Evolutionary conservation across 371 early-diverging fungal genomes (phyloP).

Genomic region (Funneliformis caledonium): DNA sequence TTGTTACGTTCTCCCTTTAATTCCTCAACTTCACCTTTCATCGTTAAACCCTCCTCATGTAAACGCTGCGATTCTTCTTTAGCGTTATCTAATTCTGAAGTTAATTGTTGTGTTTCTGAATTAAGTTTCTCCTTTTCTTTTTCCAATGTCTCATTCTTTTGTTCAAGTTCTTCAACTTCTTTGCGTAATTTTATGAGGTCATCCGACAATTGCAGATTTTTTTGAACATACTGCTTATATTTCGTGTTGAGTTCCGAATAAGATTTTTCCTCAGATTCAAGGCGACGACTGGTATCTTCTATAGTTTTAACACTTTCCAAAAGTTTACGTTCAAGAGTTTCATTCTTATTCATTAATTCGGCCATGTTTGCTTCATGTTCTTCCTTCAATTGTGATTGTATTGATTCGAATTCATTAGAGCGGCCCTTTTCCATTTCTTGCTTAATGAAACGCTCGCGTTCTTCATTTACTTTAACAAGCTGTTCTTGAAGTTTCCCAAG

Average conservation of each 20-base stretch:
- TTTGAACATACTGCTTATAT: neutral
- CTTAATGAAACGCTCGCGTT: neutral
- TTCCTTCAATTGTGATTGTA: neutral
- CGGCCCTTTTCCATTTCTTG: neutral
- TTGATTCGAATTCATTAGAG: neutral
- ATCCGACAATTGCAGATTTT: neutral
- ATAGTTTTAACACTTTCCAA: neutral
- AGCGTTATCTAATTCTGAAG: neutral
- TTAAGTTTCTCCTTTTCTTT: slow-evolving; percentile 2
- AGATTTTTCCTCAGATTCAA: neutral
- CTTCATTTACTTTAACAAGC: neutral
- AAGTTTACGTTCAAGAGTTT: neutral
- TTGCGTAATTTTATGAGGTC: neutral
- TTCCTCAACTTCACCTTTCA: slow-evolving; percentile 20
- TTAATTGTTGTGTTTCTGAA: neutral
- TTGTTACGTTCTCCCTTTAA: neutral
- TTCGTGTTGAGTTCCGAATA: slow-evolving; percentile 17
- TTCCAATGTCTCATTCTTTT: neutral
- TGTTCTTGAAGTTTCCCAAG: slow-evolving; percentile 24
- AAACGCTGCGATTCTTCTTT: neutral
- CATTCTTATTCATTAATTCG: slow-evolving; percentile 6
- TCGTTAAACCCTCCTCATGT: slow-evolving; percentile 8
- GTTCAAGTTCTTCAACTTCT: slow-evolving; percentile 2
- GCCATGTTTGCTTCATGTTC: neutral
- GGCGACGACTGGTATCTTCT: neutral